These are phyloP conservation scores for Onygena corvina DNA, from an alignment of 2,329 filamentous ascomycete species.

Conservation along the genomic window DNA sequence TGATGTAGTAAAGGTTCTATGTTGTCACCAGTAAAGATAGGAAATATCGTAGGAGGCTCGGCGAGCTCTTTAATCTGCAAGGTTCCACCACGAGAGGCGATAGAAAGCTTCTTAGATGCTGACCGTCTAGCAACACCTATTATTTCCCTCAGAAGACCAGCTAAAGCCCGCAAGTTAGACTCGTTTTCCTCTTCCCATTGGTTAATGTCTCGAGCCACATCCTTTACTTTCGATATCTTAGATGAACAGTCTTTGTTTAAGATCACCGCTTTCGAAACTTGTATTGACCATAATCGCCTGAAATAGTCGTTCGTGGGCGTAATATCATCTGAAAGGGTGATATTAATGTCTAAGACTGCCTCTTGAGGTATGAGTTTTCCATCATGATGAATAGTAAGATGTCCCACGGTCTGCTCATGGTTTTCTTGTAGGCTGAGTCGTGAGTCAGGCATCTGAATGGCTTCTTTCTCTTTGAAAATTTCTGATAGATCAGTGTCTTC, in stretches of 20 bases:
- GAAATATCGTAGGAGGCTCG: background rate
- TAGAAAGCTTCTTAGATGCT: background rate
- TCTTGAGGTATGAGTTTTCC: conserved; percentile 28
- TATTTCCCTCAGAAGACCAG: background rate
- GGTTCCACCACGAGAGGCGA: background rate
- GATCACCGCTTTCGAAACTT: conserved; percentile 34
- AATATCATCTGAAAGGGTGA: conserved; percentile 29
- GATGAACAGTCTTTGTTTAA: background rate
- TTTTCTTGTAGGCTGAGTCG: background rate
- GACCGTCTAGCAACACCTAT: background rate
- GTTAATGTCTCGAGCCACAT: background rate
- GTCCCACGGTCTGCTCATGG: background rate
- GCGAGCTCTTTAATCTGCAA: background rate
- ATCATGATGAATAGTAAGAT: conserved; percentile 6
- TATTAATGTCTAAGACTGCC: conserved; percentile 44
- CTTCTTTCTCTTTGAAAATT: background rate
- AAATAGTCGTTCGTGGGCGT: conserved; percentile 33
- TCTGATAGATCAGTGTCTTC: conserved; percentile 14
- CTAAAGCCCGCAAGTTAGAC: background rate
- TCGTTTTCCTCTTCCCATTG: background rate
- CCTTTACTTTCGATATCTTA: background rate
- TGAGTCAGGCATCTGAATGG: background rate
- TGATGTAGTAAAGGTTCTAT: too few relatives aligned
- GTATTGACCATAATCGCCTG: conserved; percentile 40
- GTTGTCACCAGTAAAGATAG: background rate